Percentiles rank a stretch among this genome's conserved stretches.
Evolutionary conservation across 2,329 filamentous ascomycete genomes (phyloP).

Genomic region (Trichoderma citrinoviride): DNA sequence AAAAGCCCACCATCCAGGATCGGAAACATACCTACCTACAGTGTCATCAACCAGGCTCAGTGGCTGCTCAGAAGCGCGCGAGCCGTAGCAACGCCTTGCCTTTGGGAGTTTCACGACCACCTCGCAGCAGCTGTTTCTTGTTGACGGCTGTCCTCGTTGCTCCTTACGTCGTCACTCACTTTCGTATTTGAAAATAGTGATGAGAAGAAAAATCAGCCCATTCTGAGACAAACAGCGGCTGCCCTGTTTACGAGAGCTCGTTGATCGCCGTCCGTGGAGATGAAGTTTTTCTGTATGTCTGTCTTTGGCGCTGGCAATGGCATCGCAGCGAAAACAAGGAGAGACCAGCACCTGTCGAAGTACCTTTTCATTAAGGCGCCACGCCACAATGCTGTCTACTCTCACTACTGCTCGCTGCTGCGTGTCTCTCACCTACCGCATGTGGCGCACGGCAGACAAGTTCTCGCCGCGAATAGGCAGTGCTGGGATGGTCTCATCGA

Average conservation of each 20-base stretch:
- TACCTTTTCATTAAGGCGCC: not conserved
- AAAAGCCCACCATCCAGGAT: not conserved
- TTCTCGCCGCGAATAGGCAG: not conserved
- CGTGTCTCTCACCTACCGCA: not conserved
- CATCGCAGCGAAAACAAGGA: not conserved
- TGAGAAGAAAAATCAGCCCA: not conserved
- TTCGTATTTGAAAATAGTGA: too few species aligned
- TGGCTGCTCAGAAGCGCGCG: not conserved
- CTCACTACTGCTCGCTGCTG: not conserved
- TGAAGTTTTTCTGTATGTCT: not conserved
- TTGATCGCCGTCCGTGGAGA: not conserved
- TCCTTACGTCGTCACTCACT: not conserved
- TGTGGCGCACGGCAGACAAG: not conserved
- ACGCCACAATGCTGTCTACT: not conserved
- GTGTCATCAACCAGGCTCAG: not conserved
- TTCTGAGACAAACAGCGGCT: not conserved
- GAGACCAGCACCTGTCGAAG: too few species aligned
- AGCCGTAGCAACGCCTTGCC: not conserved
- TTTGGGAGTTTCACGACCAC: not conserved
- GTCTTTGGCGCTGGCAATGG: too few species aligned
- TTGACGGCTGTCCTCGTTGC: not conserved
- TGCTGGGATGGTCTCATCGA: not conserved
- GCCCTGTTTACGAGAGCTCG: not conserved
- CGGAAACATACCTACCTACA: not conserved
- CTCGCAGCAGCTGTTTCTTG: not conserved